phyloP scores from a whole-genome alignment of 176 grass and related monocot genomes.

The Ananas comosus region DNA sequence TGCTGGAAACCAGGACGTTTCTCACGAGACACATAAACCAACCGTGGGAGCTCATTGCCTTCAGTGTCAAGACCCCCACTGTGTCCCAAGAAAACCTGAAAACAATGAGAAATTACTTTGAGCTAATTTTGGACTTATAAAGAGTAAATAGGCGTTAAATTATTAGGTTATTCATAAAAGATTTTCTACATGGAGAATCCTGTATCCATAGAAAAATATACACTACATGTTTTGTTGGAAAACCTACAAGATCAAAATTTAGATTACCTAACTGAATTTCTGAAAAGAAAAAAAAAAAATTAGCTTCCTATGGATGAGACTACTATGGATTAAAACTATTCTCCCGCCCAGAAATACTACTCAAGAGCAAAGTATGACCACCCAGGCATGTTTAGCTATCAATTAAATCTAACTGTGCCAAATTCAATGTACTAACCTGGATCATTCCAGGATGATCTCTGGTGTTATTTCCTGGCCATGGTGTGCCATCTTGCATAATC shows the following conservation, averaged over 20 bases:
- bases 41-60: conserved; percentile 84
- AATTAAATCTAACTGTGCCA: conserved; percentile 15
- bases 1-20: conserved; percentile 96
- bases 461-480: conserved; percentile 98
- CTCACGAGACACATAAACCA: conserved; percentile 99
- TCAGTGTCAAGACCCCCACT: conserved; percentile 90
- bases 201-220: not conserved
- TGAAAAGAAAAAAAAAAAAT: no score
- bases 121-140: not conserved
- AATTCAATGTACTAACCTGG: conserved; percentile 40
- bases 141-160: not conserved
- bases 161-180: not conserved
- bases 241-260: not conserved
- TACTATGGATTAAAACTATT: no score
- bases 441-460: conserved; percentile 99
- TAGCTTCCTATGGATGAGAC: no score
- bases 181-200: not conserved
- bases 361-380: not conserved
- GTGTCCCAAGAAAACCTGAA: conserved; percentile 93
- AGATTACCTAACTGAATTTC: not conserved
- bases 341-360: not conserved
- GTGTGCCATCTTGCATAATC: conserved; percentile 99
- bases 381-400: conserved; percentile 13
- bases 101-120: conserved; percentile 15
- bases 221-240: not conserved